phyloP scores from a whole-genome alignment of 768 basidiomycete genomes.

The Tulasnella sp. region DNA sequence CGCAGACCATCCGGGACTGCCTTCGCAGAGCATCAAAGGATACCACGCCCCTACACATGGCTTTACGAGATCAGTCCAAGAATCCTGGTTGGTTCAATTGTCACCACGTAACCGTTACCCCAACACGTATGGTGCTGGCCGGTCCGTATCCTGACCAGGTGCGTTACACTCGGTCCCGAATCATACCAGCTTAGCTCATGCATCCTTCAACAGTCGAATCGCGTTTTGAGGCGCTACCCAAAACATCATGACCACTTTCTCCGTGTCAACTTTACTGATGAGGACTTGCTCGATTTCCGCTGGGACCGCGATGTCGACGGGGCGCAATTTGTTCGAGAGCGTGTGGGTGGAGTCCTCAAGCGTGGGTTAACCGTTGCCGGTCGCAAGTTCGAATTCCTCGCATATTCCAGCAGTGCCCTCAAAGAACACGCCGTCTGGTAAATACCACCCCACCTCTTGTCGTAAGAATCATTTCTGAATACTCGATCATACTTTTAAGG shows the following conservation, averaged over 20 bases:
- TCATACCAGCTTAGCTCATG: no score
- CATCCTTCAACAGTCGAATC: conserved; percentile 42
- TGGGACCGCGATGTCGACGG: conserved; percentile 65
- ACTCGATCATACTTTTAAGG: no score
- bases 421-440: conserved; percentile 69
- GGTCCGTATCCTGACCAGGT: conserved; percentile 47
- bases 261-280: conserved; percentile 78
- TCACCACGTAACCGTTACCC: conserved; percentile 68
- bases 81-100: conserved; percentile 47
- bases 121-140: conserved; percentile 64
- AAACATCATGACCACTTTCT: conserved; percentile 61
- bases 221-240: conserved; percentile 61
- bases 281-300: conserved; percentile 64
- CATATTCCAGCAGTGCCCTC: conserved; percentile 68
- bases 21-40: background rate
- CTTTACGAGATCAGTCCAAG: background rate
- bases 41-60: background rate
- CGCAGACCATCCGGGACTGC: background rate
- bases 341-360: conserved; percentile 52
- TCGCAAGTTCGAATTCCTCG: conserved; percentile 52
- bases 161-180: no score
- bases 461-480: no score
- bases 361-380: conserved; percentile 57
- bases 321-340: conserved; percentile 44
- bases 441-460: no score